Conservation (phyloP, 1,139 yeast species). For the Saccharomyces hybrid region DNA sequence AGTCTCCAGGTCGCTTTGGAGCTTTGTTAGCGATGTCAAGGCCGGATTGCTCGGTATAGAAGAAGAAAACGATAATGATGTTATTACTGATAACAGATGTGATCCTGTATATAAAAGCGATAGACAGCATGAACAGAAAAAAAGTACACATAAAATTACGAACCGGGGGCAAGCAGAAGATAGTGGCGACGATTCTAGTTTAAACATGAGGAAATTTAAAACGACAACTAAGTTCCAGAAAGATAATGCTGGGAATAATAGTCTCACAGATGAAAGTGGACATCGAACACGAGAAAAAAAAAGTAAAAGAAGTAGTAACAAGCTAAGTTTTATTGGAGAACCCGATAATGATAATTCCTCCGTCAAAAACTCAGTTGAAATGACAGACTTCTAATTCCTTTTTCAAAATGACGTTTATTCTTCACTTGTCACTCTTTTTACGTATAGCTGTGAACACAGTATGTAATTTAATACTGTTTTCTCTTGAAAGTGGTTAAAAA, state of each 20-base stretch:
- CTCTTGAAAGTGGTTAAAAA: neutral
- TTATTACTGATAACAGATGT: slow-evolving; percentile 1
- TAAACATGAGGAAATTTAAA: slow-evolving; percentile 13
- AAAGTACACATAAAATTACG: neutral
- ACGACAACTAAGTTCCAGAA: slow-evolving; percentile 10
- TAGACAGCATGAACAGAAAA: neutral
- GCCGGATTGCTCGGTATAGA: slow-evolving; percentile 34
- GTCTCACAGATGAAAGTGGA: neutral
- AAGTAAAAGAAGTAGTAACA: slow-evolving; percentile 6
- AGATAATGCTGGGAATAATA: neutral
- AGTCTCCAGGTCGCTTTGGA: slow-evolving; percentile 34
- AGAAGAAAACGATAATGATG: slow-evolving; percentile 15
- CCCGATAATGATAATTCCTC: neutral
- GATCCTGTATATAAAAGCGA: neutral
- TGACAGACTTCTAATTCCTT: slow-evolving; percentile 8
- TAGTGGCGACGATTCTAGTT: slow-evolving; percentile 1
- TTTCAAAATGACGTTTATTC: neutral
- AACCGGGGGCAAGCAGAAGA: neutral
- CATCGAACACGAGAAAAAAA: neutral
- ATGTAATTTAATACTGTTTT: slow-evolving; percentile 3
- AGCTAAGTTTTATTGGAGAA: slow-evolving; percentile 11
- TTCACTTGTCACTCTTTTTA: neutral
- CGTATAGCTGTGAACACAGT: slow-evolving; percentile 1
- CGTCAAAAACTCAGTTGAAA: slow-evolving; percentile 8
- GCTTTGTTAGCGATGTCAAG: slow-evolving; percentile 34